Evolutionary conservation across 192 early-diverging fungal genomes (phyloP).

Genomic region (Jimgerdemannia lactiflua): DNA sequence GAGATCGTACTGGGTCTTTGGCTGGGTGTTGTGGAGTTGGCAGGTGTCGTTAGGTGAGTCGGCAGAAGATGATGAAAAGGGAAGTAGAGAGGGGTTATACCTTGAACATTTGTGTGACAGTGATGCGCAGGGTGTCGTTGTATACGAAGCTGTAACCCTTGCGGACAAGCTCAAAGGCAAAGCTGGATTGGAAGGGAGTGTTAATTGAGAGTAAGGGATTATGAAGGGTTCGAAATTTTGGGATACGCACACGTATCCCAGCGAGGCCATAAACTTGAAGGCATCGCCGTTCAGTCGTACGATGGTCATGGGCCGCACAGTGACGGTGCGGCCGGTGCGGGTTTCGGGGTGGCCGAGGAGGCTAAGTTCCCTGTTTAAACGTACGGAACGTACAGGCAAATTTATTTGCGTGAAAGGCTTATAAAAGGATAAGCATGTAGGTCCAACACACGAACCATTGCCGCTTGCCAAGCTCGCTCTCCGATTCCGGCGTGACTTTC

Average conservation of each 20-base stretch:
- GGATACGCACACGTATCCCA: slow-evolving; percentile 63
- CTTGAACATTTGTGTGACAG: slow-evolving; percentile 57
- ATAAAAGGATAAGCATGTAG: slow-evolving; percentile 18
- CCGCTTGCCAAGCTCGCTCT: slow-evolving; percentile 31
- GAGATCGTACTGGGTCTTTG: slow-evolving; percentile 45
- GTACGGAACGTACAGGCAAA: background rate
- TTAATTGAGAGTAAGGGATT: too few species aligned
- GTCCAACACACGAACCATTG: slow-evolving; percentile 31
- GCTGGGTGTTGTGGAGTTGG: slow-evolving; percentile 2
- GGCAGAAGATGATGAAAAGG: background rate
- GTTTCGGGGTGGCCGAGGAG: slow-evolving; percentile 72
- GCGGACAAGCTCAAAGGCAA: slow-evolving; percentile 61
- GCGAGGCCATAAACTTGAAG: slow-evolving; percentile 60
- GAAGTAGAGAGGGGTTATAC: slow-evolving; percentile 15
- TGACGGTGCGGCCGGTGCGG: slow-evolving; percentile 53
- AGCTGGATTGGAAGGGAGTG: slow-evolving; percentile 16
- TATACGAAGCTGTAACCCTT: slow-evolving; percentile 63
- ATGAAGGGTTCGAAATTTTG: too few species aligned
- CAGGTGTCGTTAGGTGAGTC: background rate
- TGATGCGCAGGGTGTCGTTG: slow-evolving; percentile 48
- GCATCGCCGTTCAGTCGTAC: slow-evolving; percentile 65
- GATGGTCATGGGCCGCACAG: slow-evolving; percentile 61
- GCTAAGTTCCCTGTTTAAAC: slow-evolving; percentile 48
- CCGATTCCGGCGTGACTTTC: slow-evolving; percentile 41
- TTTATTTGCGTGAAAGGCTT: background rate